Evolutionary conservation across 495 filamentous ascomycete genomes (phyloP).

Genomic region (Lasiosphaeria ovina): DNA sequence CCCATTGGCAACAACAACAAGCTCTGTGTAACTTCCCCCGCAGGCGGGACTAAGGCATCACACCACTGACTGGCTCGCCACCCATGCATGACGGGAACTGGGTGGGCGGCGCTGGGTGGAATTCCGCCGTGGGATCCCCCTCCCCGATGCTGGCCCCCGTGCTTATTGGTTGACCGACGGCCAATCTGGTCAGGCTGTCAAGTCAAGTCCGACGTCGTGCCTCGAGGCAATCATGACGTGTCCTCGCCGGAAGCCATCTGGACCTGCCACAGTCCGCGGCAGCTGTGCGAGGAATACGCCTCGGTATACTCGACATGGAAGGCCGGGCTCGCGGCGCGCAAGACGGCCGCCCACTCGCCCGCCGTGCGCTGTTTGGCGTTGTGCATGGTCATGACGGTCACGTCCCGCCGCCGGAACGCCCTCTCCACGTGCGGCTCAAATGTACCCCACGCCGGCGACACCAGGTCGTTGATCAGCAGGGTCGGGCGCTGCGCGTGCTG

Average conservation of each 20-base stretch:
- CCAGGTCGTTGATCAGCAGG: neutral
- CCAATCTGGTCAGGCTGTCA: too few species aligned
- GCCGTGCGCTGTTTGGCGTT: slow-evolving; percentile 1
- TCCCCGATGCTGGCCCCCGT: too few species aligned
- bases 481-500: neutral
- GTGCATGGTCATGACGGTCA: slow-evolving; percentile 1
- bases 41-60: neutral
- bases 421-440: slow-evolving; percentile 1
- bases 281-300: neutral
- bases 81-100: too few species aligned
- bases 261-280: neutral
- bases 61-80: too few species aligned
- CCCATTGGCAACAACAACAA: neutral
- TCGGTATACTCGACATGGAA: neutral
- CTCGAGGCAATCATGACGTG: neutral
- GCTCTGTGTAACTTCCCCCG: neutral
- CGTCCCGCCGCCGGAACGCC: neutral
- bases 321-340: neutral
- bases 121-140: too few species aligned
- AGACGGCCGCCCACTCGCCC: neutral
- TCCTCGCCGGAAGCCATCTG: neutral
- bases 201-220: too few species aligned
- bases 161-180: too few species aligned
- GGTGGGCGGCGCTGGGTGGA: too few species aligned
- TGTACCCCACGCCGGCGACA: neutral